Percentiles rank a stretch among this genome's conserved stretches.
phyloP scores from a whole-genome alignment of 2,329 filamentous ascomycete genomes.

The Microsporum ferrugineum region DNA sequence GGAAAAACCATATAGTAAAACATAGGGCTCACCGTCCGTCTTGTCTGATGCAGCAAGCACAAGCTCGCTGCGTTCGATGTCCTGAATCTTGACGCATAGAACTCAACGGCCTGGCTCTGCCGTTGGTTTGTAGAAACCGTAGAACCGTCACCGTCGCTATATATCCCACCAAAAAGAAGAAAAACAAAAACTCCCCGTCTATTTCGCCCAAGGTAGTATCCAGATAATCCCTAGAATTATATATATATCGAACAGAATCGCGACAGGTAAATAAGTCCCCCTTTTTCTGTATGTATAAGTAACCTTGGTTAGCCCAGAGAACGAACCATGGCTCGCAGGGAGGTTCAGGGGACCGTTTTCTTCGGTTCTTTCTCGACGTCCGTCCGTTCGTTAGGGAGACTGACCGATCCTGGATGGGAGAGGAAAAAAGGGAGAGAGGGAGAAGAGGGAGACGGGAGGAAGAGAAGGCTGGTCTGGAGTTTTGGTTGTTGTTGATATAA shows the following conservation, averaged over 20 bases:
- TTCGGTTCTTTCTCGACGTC: not conserved
- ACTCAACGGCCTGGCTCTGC: slow-evolving; percentile 21
- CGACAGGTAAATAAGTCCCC: slow-evolving; percentile 12
- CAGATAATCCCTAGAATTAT: not conserved
- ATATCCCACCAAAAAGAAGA: not conserved
- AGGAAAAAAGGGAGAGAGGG: not conserved
- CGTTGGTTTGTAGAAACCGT: slow-evolving; percentile 2
- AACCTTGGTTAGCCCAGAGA: slow-evolving; percentile 21
- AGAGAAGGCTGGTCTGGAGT: not conserved
- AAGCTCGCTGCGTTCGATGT: slow-evolving; percentile 38
- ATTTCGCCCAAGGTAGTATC: not conserved
- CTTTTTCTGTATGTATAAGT: slow-evolving; percentile 13
- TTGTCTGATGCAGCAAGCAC: slow-evolving; percentile 39
- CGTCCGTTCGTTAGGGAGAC: not conserved
- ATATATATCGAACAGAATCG: not conserved
- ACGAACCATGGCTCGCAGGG: slow-evolving; percentile 26
- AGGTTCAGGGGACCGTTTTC: slow-evolving; percentile 7
- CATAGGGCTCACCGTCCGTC: slow-evolving; percentile 32
- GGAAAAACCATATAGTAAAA: not conserved
- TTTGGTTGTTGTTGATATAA: not conserved
- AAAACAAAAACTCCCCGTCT: not conserved
- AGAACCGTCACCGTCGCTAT: slow-evolving; percentile 2
- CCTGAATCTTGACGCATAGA: slow-evolving; percentile 38
- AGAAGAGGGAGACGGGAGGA: not conserved
- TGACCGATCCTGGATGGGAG: not conserved